Conservation (phyloP, 148 eudicot species). For the Rhododendron simsii region DNA sequence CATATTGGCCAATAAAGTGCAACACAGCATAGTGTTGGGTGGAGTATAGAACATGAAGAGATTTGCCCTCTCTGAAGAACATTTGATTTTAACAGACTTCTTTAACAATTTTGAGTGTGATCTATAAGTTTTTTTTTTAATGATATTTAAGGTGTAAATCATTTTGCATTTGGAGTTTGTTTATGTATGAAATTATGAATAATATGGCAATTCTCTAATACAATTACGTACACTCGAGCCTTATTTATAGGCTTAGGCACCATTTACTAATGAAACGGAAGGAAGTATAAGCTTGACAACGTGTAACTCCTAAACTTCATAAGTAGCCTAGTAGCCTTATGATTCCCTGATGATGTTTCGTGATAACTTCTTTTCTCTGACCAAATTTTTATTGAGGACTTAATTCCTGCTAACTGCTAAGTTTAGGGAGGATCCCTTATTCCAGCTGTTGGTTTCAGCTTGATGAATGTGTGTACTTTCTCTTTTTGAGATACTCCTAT, state of each 20-base stretch:
- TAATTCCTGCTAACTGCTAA: neutral
- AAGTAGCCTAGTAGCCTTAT: neutral
- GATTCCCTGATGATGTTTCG: neutral
- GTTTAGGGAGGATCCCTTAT: neutral
- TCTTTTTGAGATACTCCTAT: neutral
- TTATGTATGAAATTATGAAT: neutral
- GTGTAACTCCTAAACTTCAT: neutral
- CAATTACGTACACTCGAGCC: neutral
- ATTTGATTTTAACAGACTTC: neutral
- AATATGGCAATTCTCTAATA: neutral
- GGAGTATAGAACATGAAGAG: neutral
- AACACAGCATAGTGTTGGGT: neutral
- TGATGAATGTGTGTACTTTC: too few relatives aligned
- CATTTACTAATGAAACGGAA: neutral
- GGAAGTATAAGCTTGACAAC: neutral
- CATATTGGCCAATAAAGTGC: neutral
- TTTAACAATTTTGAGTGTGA: neutral
- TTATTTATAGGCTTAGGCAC: neutral
- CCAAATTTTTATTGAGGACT: neutral
- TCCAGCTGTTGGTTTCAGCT: neutral
- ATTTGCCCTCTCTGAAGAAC: neutral
- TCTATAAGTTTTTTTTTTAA: neutral
- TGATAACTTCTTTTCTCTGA: neutral
- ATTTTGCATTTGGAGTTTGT: neutral
- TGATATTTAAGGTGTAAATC: neutral